Base-by-base conservation (phyloP, 169 alveolate species). In the Plasmodium yoelii region DNA sequence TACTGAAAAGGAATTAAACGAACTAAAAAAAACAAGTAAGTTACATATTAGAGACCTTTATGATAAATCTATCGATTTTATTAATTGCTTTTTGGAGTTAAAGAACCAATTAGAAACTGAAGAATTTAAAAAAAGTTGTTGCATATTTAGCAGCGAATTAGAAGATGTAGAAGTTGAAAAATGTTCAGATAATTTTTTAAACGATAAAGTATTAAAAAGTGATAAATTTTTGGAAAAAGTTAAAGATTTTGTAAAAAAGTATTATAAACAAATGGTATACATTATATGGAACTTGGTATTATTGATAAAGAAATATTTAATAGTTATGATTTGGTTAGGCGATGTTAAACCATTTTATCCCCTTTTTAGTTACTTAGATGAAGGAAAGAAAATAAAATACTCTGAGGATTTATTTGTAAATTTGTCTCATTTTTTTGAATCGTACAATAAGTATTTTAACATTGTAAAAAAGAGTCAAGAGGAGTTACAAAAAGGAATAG, bases 341-440 rank as follows among this genome's bases (percentile, higher is more conserved):
- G 91, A 86, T 19, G 46, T 86, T 26, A 86, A 56, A 72, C 91
- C 91, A 12, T 86, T 86, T 53, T 86, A 57, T 53, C 91, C 91
- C 42, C 77, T 86, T 63, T 86, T 86, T 69, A 86, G 87, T 70
- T 69, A 86, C 26, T 39, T 49, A 28, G 87, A 69, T 86, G 75
- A 69, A 69, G 60, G 42, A 19, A 68, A 51, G 64, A 69, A 86
- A 51, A 64, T 59, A 9, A 70, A 63, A 60, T 59, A 57, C 53
- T 68, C 87, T 44, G 47, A 69, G 13, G 91, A 86, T 70, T 34
- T 86, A 7, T 86, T 86, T 63, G 87, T 86, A 22, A 69, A 86
- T 59, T 57, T 86, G 6, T 63, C 34, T 49, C 67, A n/a, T 39
- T 86, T 86, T 72, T 86, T 86, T 42, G 91, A 86, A 34, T 56